Conservation (phyloP, 371 early-diverging fungal genomes). For the Apophysomyces sp. region DNA sequence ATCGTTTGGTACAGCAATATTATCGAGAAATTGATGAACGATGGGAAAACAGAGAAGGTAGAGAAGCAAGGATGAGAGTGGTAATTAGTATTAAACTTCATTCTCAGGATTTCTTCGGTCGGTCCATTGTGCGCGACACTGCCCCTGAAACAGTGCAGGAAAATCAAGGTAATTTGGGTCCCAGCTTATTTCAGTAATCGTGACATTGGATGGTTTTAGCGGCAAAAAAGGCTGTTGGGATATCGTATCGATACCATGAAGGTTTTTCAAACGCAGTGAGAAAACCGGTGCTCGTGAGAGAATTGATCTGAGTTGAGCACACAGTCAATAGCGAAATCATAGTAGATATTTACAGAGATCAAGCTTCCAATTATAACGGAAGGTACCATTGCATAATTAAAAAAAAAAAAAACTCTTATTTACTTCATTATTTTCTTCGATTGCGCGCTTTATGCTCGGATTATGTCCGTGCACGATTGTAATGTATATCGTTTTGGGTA, state of each 20-base stretch:
- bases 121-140: conserved; percentile 31
- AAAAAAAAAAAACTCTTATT: too few relatives aligned
- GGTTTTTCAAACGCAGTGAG: conserved; percentile 92
- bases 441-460: too few relatives aligned
- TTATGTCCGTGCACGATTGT: too few relatives aligned
- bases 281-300: conserved; percentile 60
- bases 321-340: too few relatives aligned
- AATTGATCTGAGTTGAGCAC: neutral
- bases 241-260: conserved; percentile 35
- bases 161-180: neutral
- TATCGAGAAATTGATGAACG: neutral
- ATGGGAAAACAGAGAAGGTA: neutral
- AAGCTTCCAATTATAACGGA: too few relatives aligned
- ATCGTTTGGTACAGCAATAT: neutral
- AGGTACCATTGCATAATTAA: too few relatives aligned
- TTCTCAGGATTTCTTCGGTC: conserved; percentile 65
- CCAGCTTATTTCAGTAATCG: neutral
- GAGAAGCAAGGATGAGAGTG: neutral
- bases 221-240: conserved; percentile 4
- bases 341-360: too few relatives aligned
- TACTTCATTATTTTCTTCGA: too few relatives aligned
- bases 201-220: neutral
- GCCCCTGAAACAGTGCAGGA: conserved; percentile 15
- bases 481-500: too few relatives aligned
- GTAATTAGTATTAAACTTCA: neutral